Conservation (phyloP, 768 basidiomycete genomes). For the Suillus placidus region DNA sequence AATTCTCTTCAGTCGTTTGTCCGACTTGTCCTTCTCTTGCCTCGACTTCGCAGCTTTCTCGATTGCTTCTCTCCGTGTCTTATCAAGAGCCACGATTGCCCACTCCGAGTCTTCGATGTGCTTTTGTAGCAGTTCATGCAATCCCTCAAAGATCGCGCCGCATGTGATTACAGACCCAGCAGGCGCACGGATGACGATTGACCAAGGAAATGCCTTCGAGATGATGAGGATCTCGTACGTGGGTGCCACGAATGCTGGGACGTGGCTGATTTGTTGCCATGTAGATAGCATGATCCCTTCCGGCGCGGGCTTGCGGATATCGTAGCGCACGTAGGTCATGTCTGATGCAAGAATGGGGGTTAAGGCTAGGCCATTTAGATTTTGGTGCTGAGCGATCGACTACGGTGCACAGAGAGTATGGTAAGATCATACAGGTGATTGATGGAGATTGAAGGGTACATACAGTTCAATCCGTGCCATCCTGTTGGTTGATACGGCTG, state of each 20-base stretch:
- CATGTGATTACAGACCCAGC: slow-evolving; percentile 43
- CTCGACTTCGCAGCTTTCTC: slow-evolving; percentile 56
- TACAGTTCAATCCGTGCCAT: slow-evolving; percentile 22
- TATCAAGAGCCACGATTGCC: slow-evolving; percentile 53
- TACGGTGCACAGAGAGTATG: slow-evolving; percentile 9
- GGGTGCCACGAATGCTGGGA: slow-evolving; percentile 41
- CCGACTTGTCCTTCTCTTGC: slow-evolving; percentile 38
- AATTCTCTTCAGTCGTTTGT: slow-evolving; percentile 51
- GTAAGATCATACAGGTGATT: neutral
- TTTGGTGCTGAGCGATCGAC: slow-evolving; percentile 28
- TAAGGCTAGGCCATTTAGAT: slow-evolving; percentile 50
- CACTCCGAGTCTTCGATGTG: slow-evolving; percentile 68
- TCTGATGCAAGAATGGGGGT: slow-evolving; percentile 58
- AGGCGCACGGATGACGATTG: slow-evolving; percentile 52
- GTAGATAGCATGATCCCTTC: slow-evolving; percentile 45
- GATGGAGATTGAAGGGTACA: neutral
- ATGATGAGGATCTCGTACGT: slow-evolving; percentile 49
- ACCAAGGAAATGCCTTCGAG: slow-evolving; percentile 67
- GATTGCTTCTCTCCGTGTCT: slow-evolving; percentile 45
- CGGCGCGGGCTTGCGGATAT: slow-evolving; percentile 47
- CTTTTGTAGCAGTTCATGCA: slow-evolving; percentile 53
- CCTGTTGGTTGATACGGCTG: slow-evolving; percentile 18
- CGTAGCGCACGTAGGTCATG: slow-evolving; percentile 51
- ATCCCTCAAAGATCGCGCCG: slow-evolving; percentile 55
- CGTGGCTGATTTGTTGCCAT: slow-evolving; percentile 41